These are phyloP conservation scores for Vitis riparia DNA, from an alignment of 164 flowering plant species.

Conservation along the genomic window DNA sequence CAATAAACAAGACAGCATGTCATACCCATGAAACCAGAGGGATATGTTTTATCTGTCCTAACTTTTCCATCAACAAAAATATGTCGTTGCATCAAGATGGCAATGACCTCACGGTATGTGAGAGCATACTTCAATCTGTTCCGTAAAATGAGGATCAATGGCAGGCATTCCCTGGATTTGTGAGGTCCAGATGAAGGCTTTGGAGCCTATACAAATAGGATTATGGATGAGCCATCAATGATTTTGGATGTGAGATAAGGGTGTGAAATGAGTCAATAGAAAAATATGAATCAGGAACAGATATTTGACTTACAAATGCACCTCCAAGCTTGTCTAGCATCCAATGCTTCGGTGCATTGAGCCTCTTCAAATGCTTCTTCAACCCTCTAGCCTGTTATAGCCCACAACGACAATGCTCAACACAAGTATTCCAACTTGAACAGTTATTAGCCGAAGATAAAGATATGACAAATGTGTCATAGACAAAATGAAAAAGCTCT, in stretches of 20 bases:
- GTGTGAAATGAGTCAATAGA: not conserved
- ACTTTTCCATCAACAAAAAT: slow-evolving; percentile 36
- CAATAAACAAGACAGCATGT: not conserved
- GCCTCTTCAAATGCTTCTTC: slow-evolving; percentile 50
- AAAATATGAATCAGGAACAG: not conserved
- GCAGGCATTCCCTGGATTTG: slow-evolving; percentile 35
- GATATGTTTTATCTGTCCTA: slow-evolving; percentile 34
- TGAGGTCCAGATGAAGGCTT: slow-evolving; percentile 39
- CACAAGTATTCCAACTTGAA: too few species aligned
- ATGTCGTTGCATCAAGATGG: slow-evolving; percentile 36
- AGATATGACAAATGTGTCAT: too few species aligned
- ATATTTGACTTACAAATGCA: slow-evolving; percentile 31
- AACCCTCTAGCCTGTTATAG: slow-evolving; percentile 34
- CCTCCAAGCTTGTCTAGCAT: slow-evolving; percentile 44
- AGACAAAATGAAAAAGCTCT: too few species aligned
- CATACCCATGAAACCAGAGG: slow-evolving; percentile 38
- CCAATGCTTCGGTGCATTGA: slow-evolving; percentile 45
- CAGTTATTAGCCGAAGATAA: too few species aligned
- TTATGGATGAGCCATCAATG: not conserved
- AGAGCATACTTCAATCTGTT: slow-evolving; percentile 35
- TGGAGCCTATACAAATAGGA: slow-evolving; percentile 25
- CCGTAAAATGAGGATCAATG: slow-evolving; percentile 25
- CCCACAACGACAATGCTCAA: not conserved
- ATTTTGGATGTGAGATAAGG: not conserved
- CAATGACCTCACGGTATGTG: slow-evolving; percentile 29